Evolutionary conservation across 495 filamentous ascomycete species (phyloP).

Genomic region (Aspergillus funiculosus): DNA sequence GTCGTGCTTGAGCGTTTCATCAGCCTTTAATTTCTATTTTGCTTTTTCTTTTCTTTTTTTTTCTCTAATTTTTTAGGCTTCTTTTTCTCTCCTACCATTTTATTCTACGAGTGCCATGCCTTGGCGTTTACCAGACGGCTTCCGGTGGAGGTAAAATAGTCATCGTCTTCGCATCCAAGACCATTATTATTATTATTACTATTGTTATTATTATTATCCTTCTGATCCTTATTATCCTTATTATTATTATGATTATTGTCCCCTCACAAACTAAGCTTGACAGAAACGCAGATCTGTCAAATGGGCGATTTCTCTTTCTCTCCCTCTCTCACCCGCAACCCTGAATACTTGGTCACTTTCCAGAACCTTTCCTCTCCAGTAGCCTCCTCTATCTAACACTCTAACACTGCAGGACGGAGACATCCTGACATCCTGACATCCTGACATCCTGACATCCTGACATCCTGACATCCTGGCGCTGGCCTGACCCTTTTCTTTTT

Average conservation of each 20-base stretch:
- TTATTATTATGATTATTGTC: slow-evolving; percentile 1
- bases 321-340: slow-evolving; percentile 15
- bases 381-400: too few species aligned
- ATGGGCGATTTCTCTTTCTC: slow-evolving; percentile 20
- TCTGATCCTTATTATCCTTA: neutral
- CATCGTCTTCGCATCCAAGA: slow-evolving; percentile 14
- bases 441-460: too few species aligned
- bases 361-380: slow-evolving; percentile 22
- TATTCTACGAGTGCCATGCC: slow-evolving; percentile 21
- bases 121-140: slow-evolving; percentile 23
- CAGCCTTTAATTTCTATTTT: slow-evolving; percentile 3
- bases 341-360: slow-evolving; percentile 20
- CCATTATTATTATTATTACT: slow-evolving; percentile 20
- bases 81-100: slow-evolving; percentile 7
- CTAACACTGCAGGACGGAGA: slow-evolving; percentile 6
- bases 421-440: too few species aligned
- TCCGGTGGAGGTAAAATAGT: slow-evolving; percentile 12
- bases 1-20: slow-evolving; percentile 20
- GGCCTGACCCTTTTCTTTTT: slow-evolving; percentile 13
- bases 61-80: neutral
- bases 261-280: slow-evolving; percentile 26
- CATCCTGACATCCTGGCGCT: slow-evolving; percentile 12
- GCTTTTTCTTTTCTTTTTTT: slow-evolving; percentile 1
- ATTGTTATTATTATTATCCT: too few species aligned
- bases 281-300: slow-evolving; percentile 26